Conservation (phyloP, 345 rosid genomes). For the Conringia planisiliqua region DNA sequence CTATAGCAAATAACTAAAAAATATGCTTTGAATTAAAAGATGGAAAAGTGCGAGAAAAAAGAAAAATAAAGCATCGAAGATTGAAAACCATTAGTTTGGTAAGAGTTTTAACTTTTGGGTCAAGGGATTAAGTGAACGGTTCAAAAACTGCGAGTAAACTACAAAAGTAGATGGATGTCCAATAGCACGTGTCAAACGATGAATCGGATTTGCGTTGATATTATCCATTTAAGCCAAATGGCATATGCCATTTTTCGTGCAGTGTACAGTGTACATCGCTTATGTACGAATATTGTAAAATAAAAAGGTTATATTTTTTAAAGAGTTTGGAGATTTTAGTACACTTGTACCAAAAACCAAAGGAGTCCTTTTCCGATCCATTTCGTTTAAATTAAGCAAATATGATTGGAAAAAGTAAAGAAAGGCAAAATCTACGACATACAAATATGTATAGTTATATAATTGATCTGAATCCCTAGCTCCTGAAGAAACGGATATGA, state of each 20-base stretch:
- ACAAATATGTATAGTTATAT: neutral
- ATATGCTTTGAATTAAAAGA: neutral
- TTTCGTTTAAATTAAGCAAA: neutral
- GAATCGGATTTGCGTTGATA: conserved; percentile 4
- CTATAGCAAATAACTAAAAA: neutral
- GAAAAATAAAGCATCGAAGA: neutral
- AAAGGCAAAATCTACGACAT: neutral
- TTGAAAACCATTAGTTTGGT: neutral
- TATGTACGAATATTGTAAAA: neutral
- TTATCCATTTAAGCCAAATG: conserved; percentile 26
- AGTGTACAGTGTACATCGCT: conserved; percentile 10
- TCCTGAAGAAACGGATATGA: neutral
- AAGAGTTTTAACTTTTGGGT: neutral
- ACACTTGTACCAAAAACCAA: neutral
- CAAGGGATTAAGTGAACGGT: neutral
- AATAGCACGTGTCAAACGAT: neutral
- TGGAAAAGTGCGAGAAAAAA: neutral
- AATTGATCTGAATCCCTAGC: neutral
- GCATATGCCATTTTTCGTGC: conserved; percentile 17
- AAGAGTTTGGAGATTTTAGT: neutral
- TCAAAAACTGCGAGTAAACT: neutral
- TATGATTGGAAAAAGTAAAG: neutral
- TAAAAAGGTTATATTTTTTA: no score
- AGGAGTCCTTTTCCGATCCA: neutral
- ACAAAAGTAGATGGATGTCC: neutral